Evolutionary conservation across 225 moss, liverwort and hornwort genomes (phyloP).

Genomic region (Marchantia paleacea): DNA sequence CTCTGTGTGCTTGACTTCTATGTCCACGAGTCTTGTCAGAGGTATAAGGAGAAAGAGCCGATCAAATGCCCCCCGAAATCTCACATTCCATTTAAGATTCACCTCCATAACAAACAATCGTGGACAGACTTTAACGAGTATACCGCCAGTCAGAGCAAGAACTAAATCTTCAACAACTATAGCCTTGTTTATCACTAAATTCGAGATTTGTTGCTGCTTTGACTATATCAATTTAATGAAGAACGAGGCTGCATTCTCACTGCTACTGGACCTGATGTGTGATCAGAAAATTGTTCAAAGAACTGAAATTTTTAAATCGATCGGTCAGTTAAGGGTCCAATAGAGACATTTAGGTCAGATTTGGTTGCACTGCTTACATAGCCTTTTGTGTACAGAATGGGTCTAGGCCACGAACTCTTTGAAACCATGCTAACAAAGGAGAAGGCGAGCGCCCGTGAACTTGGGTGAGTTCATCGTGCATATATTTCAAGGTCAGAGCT

Average conservation of each 20-base stretch:
- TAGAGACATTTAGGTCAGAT: background rate
- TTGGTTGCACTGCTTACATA: background rate
- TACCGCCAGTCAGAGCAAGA: too few relatives aligned
- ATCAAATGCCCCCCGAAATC: too few relatives aligned
- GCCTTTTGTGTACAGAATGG: constrained; percentile 48
- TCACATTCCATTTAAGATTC: too few relatives aligned
- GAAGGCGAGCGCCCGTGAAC: constrained; percentile 59
- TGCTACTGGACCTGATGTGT: too few relatives aligned
- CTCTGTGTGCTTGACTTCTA: constrained; percentile 90
- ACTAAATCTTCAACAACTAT: too few relatives aligned
- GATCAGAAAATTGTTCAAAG: too few relatives aligned
- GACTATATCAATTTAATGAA: too few relatives aligned
- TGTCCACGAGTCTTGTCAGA: constrained; percentile 90
- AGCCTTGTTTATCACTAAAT: too few relatives aligned
- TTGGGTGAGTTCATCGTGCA: constrained; percentile 54
- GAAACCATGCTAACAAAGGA: constrained; percentile 74
- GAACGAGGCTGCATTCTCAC: too few relatives aligned
- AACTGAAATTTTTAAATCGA: background rate
- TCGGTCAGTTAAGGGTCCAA: too few relatives aligned
- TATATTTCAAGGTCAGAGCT: background rate
- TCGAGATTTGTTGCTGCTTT: too few relatives aligned
- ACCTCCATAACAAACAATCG: background rate
- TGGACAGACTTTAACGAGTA: background rate
- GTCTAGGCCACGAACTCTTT: constrained; percentile 75
- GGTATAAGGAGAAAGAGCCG: constrained; percentile 32